These are phyloP conservation scores for Rosa rugosa DNA, from an alignment of 306 rosid genomes.

Conservation along the genomic window DNA sequence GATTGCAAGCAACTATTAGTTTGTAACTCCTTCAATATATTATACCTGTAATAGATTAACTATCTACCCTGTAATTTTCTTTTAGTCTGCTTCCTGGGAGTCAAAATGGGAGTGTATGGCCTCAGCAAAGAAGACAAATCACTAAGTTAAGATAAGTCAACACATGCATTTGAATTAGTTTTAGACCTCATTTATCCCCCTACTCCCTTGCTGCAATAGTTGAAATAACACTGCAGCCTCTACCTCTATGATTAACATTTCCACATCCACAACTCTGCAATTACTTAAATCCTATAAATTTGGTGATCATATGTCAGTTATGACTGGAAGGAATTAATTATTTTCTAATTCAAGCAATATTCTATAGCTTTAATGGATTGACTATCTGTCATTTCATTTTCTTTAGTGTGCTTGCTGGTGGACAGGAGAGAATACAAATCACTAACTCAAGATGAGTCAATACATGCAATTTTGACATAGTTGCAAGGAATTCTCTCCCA, in stretches of 20 bases:
- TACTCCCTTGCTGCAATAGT: background rate
- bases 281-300: background rate
- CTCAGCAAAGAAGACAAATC: background rate
- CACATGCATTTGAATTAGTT: background rate
- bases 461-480: background rate
- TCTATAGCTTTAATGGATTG: background rate
- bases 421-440: background rate
- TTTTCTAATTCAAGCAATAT: background rate
- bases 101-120: background rate
- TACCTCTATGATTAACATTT: background rate
- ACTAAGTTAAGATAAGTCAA: background rate
- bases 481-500: background rate
- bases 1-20: background rate
- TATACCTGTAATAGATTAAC: background rate
- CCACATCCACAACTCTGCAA: background rate
- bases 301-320: background rate
- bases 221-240: background rate
- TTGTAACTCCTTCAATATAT: background rate
- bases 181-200: background rate
- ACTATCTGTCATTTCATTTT: background rate
- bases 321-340: background rate
- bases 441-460: background rate
- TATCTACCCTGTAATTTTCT: background rate
- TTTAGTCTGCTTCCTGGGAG: background rate
- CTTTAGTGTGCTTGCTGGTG: background rate